Conservation (phyloP, 345 rosid genomes). For the Nasturtium officinale region DNA sequence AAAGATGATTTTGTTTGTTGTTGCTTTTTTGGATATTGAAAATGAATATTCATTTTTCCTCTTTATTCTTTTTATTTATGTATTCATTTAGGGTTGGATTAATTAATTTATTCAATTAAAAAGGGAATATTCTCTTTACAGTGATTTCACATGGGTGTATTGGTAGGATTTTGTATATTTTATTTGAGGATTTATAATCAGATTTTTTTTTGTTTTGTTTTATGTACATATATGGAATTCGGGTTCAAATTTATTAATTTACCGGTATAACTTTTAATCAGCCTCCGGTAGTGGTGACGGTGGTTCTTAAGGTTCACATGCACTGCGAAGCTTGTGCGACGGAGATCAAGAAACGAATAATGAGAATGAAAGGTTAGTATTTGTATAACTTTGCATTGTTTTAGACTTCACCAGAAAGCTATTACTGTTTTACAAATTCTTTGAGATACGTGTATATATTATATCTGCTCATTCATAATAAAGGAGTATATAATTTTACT, state of each 20-base stretch:
- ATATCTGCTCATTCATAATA: not conserved
- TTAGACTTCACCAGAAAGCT: not conserved
- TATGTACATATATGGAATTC: not conserved
- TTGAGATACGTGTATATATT: no score
- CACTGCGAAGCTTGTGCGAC: conserved; percentile 95
- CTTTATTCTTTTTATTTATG: not conserved
- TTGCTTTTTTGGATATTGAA: conserved; percentile 4
- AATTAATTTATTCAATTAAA: not conserved
- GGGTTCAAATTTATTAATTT: conserved; percentile 2
- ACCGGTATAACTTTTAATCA: conserved; percentile 31
- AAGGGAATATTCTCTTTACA: conserved; percentile 39
- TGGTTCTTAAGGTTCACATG: conserved; percentile 82
- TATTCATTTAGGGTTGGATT: not conserved
- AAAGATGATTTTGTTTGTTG: not conserved
- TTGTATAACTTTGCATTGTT: not conserved
- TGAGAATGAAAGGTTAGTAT: conserved; percentile 73
- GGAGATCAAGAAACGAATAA: conserved; percentile 86
- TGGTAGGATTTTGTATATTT: conserved; percentile 31
- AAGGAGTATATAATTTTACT: no score
- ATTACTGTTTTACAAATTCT: not conserved
- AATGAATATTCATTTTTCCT: conserved; percentile 7
- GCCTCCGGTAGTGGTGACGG: conserved; percentile 66
- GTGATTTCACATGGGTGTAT: conserved; percentile 44
- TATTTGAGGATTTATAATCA: not conserved
- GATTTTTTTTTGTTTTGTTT: not conserved